Evolutionary conservation across 371 early-diverging fungal species (phyloP).

Genomic region (Capillidium rhysosporum): DNA sequence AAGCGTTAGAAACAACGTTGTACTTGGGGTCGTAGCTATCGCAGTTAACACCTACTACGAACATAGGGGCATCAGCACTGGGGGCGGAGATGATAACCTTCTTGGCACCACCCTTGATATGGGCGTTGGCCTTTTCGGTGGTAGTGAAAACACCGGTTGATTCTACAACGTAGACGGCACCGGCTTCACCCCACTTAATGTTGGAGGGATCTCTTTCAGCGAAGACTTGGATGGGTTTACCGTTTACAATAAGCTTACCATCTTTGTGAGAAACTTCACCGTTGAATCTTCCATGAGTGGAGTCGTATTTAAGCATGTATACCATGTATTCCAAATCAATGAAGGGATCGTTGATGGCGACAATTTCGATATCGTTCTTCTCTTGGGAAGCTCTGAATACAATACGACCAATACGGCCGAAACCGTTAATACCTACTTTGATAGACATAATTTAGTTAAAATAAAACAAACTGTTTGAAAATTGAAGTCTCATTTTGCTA

Average conservation of each 20-base stretch:
- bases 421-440: slow-evolving; percentile 92
- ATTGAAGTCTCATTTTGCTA: too few relatives aligned
- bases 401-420: slow-evolving; percentile 97
- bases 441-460: slow-evolving; percentile 22
- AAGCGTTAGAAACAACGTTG: slow-evolving; percentile 93
- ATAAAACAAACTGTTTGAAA: neutral
- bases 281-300: slow-evolving; percentile 87
- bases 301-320: slow-evolving; percentile 96
- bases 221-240: slow-evolving; percentile 52
- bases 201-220: slow-evolving; percentile 53
- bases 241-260: slow-evolving; percentile 72
- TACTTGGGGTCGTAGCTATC: slow-evolving; percentile 68
- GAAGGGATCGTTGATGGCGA: slow-evolving; percentile 97
- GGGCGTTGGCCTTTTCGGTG: slow-evolving; percentile 66
- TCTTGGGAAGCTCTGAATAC: slow-evolving; percentile 81
- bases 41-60: slow-evolving; percentile 86
- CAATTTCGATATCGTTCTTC: slow-evolving; percentile 54
- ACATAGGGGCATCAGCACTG: slow-evolving; percentile 75
- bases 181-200: slow-evolving; percentile 79
- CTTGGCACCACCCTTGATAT: slow-evolving; percentile 89
- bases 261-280: slow-evolving; percentile 52
- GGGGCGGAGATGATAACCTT: slow-evolving; percentile 98
- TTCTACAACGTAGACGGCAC: slow-evolving; percentile 93
- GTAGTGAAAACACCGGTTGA: slow-evolving; percentile 98
- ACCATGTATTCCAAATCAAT: slow-evolving; percentile 89